Conservation (phyloP, 2,329 filamentous ascomycete species). For the Calonectria hongkongensis region DNA sequence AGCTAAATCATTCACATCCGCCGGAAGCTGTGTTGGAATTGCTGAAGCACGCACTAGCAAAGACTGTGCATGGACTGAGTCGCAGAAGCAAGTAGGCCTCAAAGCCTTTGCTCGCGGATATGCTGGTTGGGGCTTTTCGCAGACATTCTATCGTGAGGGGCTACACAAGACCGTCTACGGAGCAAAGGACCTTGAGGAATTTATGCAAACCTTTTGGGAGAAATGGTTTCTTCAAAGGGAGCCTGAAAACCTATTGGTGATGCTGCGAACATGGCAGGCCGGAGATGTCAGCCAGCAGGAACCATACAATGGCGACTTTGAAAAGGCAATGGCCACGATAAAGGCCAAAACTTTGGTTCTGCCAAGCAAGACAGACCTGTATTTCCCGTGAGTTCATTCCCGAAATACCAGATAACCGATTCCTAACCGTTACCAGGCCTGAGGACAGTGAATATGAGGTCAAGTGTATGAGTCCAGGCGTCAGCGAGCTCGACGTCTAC, state of each 20-base stretch:
- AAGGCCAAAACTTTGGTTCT: constrained; percentile 83
- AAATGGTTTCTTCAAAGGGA: constrained; percentile 83
- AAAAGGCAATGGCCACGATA: constrained; percentile 79
- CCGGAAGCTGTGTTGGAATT: constrained; percentile 63
- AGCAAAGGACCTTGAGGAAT: constrained; percentile 82
- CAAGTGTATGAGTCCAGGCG: constrained; percentile 61
- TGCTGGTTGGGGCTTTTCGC: constrained; percentile 88
- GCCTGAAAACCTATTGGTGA: constrained; percentile 83
- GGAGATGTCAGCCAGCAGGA: constrained; percentile 82
- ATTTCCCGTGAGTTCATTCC: constrained; percentile 75
- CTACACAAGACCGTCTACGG: constrained; percentile 80
- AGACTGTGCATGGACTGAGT: constrained; percentile 62
- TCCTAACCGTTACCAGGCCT: constrained; percentile 60
- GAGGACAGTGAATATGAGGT: constrained; percentile 88
- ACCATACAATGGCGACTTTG: constrained; percentile 80
- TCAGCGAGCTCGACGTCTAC: constrained; percentile 60
- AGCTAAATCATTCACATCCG: constrained; percentile 67
- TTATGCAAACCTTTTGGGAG: constrained; percentile 86
- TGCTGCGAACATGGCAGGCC: constrained; percentile 87
- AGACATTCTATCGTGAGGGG: constrained; percentile 84
- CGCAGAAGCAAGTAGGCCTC: constrained; percentile 65
- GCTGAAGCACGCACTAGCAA: constrained; percentile 46
- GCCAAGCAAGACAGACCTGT: constrained; percentile 84
- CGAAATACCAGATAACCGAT: not conserved
- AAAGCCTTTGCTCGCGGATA: constrained; percentile 86